Conservation (phyloP, 2,329 filamentous ascomycete species). For the Trichoderma simmonsii region DNA sequence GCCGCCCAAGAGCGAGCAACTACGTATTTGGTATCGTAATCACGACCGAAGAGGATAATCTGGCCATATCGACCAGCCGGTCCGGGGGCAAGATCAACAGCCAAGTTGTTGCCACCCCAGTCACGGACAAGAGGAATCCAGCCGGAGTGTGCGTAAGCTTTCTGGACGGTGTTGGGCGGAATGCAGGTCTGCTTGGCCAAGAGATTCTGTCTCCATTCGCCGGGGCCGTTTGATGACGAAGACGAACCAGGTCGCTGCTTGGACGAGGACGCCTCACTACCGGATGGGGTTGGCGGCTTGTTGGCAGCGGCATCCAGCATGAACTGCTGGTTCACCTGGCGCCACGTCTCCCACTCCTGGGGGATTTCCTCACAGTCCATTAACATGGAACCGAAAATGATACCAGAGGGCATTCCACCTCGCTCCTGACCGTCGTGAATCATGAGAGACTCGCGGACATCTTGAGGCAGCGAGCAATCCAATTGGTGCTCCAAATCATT, state of each 20-base stretch:
- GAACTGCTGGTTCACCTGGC: slow-evolving; percentile 86
- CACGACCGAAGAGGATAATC: slow-evolving; percentile 91
- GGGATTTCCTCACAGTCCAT: slow-evolving; percentile 98
- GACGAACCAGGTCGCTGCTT: slow-evolving; percentile 48
- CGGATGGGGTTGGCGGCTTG: slow-evolving; percentile 62
- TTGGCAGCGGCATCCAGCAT: slow-evolving; percentile 58
- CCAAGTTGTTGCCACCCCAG: slow-evolving; percentile 98
- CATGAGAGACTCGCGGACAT: slow-evolving; percentile 87
- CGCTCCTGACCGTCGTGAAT: slow-evolving; percentile 97
- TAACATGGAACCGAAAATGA: slow-evolving; percentile 92
- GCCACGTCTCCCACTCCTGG: slow-evolving; percentile 97
- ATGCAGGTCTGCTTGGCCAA: slow-evolving; percentile 82
- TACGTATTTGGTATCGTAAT: slow-evolving; percentile 98
- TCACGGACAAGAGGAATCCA: slow-evolving; percentile 97
- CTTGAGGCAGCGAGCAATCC: slow-evolving; percentile 88
- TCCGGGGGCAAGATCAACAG: slow-evolving; percentile 87
- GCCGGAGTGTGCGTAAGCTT: slow-evolving; percentile 85
- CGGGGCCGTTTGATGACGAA: slow-evolving; percentile 52
- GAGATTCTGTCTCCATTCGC: slow-evolving; percentile 79
- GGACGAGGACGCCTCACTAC: slow-evolving; percentile 66
- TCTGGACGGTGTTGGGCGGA: slow-evolving; percentile 81
- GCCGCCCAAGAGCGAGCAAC: slow-evolving; percentile 87
- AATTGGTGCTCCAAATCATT: slow-evolving; percentile 96
- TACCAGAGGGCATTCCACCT: slow-evolving; percentile 82
- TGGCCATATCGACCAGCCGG: slow-evolving; percentile 92